Percentiles rank a stretch among this genome's conserved stretches.
phyloP scores from a whole-genome alignment of 306 rosid genomes.

The Prunus kanzakura region DNA sequence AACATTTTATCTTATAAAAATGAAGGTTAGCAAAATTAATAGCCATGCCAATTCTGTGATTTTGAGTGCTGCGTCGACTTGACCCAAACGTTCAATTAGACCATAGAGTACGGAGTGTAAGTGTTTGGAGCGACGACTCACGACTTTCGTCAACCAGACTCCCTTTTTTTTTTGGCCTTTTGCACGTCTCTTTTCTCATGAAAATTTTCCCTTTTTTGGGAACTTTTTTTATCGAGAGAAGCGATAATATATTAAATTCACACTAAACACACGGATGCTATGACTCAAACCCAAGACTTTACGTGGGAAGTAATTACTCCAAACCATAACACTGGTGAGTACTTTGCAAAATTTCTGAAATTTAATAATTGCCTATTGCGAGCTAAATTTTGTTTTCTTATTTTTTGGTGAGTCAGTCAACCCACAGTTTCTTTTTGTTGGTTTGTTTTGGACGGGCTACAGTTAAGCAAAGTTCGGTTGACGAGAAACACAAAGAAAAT shows the following conservation, averaged over 20 bases:
- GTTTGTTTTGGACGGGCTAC: neutral
- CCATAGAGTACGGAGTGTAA: neutral
- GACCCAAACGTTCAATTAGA: neutral
- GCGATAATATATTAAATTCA: too few relatives aligned
- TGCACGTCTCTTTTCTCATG: neutral
- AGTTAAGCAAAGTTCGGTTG: neutral
- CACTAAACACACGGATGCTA: accelerated
- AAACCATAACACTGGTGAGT: too few relatives aligned
- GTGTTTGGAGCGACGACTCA: neutral
- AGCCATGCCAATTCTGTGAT: neutral
- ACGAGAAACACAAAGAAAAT: neutral
- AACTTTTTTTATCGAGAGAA: accelerated
- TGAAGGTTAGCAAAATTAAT: neutral
- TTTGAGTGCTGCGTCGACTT: neutral
- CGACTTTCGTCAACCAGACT: neutral
- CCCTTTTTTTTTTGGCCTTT: neutral
- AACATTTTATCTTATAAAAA: neutral
- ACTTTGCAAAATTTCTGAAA: too few relatives aligned
- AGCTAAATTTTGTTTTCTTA: neutral
- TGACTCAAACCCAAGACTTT: accelerated
- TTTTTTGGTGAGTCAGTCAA: neutral
- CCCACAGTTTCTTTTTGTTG: neutral
- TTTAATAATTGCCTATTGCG: too few relatives aligned
- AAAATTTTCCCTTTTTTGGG: too few relatives aligned
- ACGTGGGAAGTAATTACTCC: accelerated